Evolutionary conservation across 2,329 filamentous ascomycete genomes (phyloP), one percentile per base, ranked within the genome.

Genomic region (Nemania sp.): DNA sequence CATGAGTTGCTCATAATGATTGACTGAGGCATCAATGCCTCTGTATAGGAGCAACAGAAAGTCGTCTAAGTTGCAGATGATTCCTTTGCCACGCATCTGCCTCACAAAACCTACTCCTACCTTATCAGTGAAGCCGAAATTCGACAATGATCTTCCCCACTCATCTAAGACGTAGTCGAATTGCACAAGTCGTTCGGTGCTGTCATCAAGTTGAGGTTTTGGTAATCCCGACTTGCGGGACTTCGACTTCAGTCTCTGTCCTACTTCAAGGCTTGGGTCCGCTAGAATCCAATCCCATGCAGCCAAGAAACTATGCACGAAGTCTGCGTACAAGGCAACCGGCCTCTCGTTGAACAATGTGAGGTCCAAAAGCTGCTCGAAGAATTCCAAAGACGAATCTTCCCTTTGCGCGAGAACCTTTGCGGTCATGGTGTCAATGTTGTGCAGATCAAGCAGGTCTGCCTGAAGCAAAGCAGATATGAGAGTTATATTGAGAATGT

Each of bases 141-240:
- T 91, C 74, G 90, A 90, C 77, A 84, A 89, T 7, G 97, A 83
- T 61, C 89, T 87, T 29, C 94, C 85, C 95, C 95, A 99, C 77
- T 99, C 95, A 45, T 94, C 92, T 71, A 99, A 97, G 18, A 97
- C 84, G 72, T 99, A 98, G 68, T 96, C 92, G 77, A 96, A 87
- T 74, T 97, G 92, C 63, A 96, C 91, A 64, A 88, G 86, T 67
- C 88, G 88, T 34, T 85, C 81, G 40, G 78, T 74, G 15, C 80
- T 76, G 51, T 86, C 82, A 58, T 88, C 85, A 20, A 83, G 73
- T 63, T 73, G 64, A 7, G 77, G 73, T 39, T 77, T 75, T 2
- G 76, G 67, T 5, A 80, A 67, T 1, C 75, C 75, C 2, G 80
- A 77, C 43, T 77, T 75, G 42, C 79, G 66, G 17, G 78, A 83